These are phyloP conservation scores for Suhomyces faveliae DNA, from an alignment of 805 yeast species.

Conservation along the genomic window DNA sequence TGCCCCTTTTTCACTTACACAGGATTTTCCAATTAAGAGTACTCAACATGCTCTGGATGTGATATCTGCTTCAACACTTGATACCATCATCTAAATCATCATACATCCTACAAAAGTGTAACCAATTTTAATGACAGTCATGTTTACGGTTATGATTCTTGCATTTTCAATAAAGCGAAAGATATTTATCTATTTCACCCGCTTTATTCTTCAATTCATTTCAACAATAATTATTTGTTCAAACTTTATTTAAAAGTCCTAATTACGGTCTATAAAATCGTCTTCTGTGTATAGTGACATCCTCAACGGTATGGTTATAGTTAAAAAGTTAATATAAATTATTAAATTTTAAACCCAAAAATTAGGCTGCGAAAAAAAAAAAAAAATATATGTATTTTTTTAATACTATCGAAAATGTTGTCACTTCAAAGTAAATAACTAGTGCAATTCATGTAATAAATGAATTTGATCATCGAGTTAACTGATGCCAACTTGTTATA, in stretches of 20 bases:
- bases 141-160: conserved; percentile 8
- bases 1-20: conserved; percentile 20
- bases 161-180: conserved; percentile 7
- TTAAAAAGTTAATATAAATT: neutral
- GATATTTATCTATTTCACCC: conserved; percentile 5
- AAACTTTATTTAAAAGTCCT: conserved; percentile 4
- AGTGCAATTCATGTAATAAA: neutral
- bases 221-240: conserved; percentile 17
- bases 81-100: conserved; percentile 5
- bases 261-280: conserved; percentile 7
- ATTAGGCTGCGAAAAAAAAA: neutral
- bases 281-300: conserved; percentile 43
- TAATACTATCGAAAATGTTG: neutral
- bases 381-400: neutral
- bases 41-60: conserved; percentile 35
- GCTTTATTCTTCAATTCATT: conserved; percentile 15
- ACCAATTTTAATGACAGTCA: conserved; percentile 12
- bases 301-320: conserved; percentile 48
- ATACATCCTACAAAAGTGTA: conserved; percentile 13
- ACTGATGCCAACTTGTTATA: neutral
- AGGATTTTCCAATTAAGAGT: conserved; percentile 19
- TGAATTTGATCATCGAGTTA: no score
- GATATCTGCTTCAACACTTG: conserved; percentile 27
- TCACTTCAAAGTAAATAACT: neutral
- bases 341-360: neutral